Percentiles rank a stretch among this genome's conserved stretches.
These are phyloP conservation scores for Leptoxyphium fumago DNA, from an alignment of 2,329 filamentous ascomycete species.

Conservation along the genomic window DNA sequence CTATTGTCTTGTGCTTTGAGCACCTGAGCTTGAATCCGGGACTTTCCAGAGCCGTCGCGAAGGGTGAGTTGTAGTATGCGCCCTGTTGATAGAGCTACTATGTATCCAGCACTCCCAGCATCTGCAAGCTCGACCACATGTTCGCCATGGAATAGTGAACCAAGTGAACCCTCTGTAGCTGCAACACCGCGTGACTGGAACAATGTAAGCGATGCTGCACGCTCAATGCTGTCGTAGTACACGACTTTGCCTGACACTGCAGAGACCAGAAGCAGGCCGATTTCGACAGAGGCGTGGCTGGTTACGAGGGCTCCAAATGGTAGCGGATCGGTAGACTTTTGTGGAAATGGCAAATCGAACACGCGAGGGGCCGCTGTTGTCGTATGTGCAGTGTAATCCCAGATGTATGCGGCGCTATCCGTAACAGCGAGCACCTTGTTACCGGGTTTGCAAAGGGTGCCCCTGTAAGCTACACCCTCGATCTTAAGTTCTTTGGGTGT, in stretches of 20 bases:
- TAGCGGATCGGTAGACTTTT: conserved; percentile 53
- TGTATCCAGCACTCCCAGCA: conserved; percentile 74
- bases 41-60: conserved; percentile 74
- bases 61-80: conserved; percentile 76
- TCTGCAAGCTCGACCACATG: conserved; percentile 62
- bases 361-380: conserved; percentile 60
- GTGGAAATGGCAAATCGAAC: conserved; percentile 63
- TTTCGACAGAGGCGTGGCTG: conserved; percentile 61
- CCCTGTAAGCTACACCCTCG: conserved; percentile 43
- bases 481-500: conserved; percentile 60
- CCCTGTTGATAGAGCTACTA: conserved; percentile 72
- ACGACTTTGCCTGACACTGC: conserved; percentile 71
- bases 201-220: conserved; percentile 68
- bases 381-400: conserved; percentile 61
- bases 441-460: conserved; percentile 8
- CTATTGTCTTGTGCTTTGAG: conserved; percentile 47
- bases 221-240: conserved; percentile 93
- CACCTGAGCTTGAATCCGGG: conserved; percentile 63
- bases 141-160: conserved; percentile 64
- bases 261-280: conserved; percentile 76
- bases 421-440: conserved; percentile 57
- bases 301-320: conserved; percentile 75
- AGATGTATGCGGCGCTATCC: conserved; percentile 69
- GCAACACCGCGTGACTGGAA: conserved; percentile 65
- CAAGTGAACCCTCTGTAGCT: conserved; percentile 47